Evolutionary conservation across 2,329 filamentous ascomycete genomes (phyloP).

Genomic region (Bipolaris zeicola): DNA sequence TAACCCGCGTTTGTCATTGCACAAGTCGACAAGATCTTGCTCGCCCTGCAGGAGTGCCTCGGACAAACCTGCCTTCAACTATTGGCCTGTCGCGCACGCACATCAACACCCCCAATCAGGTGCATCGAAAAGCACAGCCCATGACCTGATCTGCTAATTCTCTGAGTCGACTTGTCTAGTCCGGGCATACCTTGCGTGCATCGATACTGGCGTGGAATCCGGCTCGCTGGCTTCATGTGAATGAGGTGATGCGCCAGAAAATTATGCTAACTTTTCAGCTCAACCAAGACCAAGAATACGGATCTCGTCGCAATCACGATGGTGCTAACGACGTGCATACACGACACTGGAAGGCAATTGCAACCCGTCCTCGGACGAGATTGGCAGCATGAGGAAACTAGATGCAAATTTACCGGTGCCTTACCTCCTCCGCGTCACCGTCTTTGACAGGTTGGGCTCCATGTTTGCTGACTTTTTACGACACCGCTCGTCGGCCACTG

Average conservation of each 20-base stretch:
- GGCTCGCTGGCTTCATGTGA: not conserved
- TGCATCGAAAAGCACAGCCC: not conserved
- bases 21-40: not conserved
- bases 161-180: not conserved
- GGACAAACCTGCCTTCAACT: not conserved
- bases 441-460: conserved; percentile 7
- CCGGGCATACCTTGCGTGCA: not conserved
- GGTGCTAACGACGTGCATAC: not conserved
- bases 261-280: not conserved
- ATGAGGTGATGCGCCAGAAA: not conserved
- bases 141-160: not conserved
- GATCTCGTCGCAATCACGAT: not conserved
- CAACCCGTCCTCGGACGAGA: not conserved
- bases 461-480: conserved; percentile 1
- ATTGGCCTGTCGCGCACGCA: not conserved
- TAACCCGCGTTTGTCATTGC: not conserved
- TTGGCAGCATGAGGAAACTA: not conserved
- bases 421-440: not conserved
- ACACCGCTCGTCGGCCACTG: not conserved
- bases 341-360: too few relatives aligned
- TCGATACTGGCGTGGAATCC: not conserved
- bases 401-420: not conserved
- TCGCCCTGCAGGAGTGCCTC: not conserved
- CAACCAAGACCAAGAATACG: not conserved
- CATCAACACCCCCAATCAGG: not conserved